Evolutionary conservation across 176 grass and related monocot species (phyloP), one percentile per base, ranked within the genome.

Genomic region (Phoenix dactylifera): DNA sequence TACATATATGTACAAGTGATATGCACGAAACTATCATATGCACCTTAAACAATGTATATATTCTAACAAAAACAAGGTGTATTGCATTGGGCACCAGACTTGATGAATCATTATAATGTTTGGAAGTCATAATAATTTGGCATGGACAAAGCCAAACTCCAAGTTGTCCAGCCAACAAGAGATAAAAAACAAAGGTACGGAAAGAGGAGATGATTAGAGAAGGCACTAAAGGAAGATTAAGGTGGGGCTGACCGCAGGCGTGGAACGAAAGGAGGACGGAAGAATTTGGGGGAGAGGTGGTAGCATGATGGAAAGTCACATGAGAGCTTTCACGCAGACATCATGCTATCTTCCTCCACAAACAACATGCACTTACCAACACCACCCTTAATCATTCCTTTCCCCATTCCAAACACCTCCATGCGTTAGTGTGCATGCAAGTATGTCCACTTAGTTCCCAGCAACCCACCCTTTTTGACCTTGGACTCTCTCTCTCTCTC

Each of bases 261-360:
- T 69, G 63, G 61, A 62, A 59, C 16, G 48, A 58, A 75, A 57
- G 52, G 25, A 54, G 23, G 50, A 49, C 22, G 5, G 65, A 64
- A 63, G 58, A 67, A 72, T 66, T 69, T 80, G 62, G 35, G 55
- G 15, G 64, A 57, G 62, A 29, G 66, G 69, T 71, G 85, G 62
- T 68, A 69, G 79, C 60, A 90, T 97, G 84, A 97, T 90, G 87
- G 70, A 68, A 58, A 58, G 65, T 85, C 87, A 96, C 92, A 96
- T 90, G 92, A 97, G 78, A 68, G 77, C 64, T 85, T 74, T 82
- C 92, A 91, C 84, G 84, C 87, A 91, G 80, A 72, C 84, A 97
- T 97, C 80, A 97, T 97, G 84, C 88, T 97, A 91, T 81, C 92
- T 97, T 97, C 80, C 63, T 85, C 80, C 72, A 68, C 92, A 97